Evolutionary conservation across 2,329 filamentous ascomycete genomes (phyloP).

Genomic region (Fusarium anthophilum): DNA sequence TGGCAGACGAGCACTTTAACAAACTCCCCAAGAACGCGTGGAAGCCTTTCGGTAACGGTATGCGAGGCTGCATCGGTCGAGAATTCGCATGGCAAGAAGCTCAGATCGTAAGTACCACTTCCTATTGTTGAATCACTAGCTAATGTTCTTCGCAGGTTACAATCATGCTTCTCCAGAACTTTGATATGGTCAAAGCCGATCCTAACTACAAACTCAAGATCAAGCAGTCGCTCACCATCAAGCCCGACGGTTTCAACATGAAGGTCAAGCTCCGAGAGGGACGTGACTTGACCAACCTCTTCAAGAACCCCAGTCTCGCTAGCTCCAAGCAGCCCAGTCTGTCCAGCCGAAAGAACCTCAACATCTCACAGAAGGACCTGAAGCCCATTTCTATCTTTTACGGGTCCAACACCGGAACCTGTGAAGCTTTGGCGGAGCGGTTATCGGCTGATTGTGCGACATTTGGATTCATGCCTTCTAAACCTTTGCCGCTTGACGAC

Average conservation of each 20-base stretch:
- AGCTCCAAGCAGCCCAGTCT: background rate
- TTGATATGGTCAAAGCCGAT: background rate
- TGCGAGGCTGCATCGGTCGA: constrained; percentile 3
- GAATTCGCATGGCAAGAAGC: constrained; percentile 13
- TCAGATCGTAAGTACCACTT: background rate
- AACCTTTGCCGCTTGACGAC: background rate
- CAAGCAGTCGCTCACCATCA: background rate
- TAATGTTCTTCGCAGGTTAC: background rate
- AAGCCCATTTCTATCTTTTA: constrained; percentile 7
- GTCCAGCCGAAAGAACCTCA: background rate
- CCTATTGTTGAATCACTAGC: rapidly evolving
- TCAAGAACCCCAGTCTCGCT: background rate
- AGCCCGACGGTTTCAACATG: background rate
- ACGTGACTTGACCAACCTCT: background rate
- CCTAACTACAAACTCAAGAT: constrained; percentile 7
- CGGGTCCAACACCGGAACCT: background rate
- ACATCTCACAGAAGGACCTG: background rate
- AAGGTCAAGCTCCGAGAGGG: background rate
- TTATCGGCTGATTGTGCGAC: constrained; percentile 1
- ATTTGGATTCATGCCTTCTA: background rate
- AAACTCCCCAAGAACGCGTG: constrained; percentile 7
- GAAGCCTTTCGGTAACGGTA: constrained; percentile 7
- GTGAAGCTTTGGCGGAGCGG: background rate
- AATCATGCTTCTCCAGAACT: constrained; percentile 6
- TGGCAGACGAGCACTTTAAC: constrained; percentile 1